These are phyloP conservation scores for Sugiyamaella valdiviana DNA, from an alignment of 805 yeast genomes.

Conservation along the genomic window DNA sequence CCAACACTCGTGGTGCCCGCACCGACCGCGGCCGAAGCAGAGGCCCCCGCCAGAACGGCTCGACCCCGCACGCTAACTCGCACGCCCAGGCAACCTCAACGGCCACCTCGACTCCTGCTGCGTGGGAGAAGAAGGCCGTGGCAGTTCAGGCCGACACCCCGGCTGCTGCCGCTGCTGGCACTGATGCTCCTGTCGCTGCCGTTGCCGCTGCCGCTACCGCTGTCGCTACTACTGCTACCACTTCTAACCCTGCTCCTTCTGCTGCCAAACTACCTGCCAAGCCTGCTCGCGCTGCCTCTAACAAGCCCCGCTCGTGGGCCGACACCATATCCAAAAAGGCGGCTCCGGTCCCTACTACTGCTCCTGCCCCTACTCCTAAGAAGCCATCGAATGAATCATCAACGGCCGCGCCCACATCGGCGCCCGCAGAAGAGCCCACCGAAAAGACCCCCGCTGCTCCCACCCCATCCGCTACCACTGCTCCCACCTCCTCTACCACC, in stretches of 20 bases:
- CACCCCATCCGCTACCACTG: constrained; percentile 16
- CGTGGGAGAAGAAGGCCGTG: neutral
- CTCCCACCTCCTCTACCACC: constrained; percentile 5
- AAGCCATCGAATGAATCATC: constrained; percentile 19
- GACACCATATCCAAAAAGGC: constrained; percentile 29
- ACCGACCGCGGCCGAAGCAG: constrained; percentile 20
- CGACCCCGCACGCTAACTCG: constrained; percentile 12
- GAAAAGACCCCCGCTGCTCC: constrained; percentile 12
- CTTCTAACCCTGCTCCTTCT: constrained; percentile 5
- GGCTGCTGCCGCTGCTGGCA: constrained; percentile 1
- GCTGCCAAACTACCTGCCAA: constrained; percentile 1
- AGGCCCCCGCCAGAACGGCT: constrained; percentile 15
- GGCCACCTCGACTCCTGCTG: constrained; percentile 10
- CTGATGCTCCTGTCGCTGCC: constrained; percentile 8
- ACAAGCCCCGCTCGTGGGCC: constrained; percentile 34
- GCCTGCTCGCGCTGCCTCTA: constrained; percentile 21
- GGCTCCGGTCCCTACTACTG: constrained; percentile 17
- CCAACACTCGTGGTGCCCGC: constrained; percentile 20
- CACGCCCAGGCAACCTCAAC: constrained; percentile 24
- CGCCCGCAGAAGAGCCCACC: constrained; percentile 10
- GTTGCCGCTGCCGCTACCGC: constrained; percentile 6
- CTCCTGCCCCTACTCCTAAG: constrained; percentile 3
- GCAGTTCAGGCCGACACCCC: neutral
- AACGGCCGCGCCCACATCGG: constrained; percentile 15
- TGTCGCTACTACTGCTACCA: constrained; percentile 13